These are phyloP conservation scores for Stipa capillata DNA, from an alignment of 176 grass and related monocot species.

Conservation along the genomic window DNA sequence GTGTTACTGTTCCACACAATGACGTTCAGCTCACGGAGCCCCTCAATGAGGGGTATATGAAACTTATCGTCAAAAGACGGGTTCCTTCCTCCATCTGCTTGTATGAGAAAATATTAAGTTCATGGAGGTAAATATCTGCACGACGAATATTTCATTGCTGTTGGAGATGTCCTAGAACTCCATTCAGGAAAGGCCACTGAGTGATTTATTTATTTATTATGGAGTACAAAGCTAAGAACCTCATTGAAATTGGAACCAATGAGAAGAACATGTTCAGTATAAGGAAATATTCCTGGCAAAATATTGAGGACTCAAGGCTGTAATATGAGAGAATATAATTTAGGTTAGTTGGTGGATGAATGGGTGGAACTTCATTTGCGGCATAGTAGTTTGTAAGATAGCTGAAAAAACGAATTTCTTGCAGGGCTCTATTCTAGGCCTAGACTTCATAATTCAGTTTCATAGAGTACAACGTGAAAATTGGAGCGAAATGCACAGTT, in stretches of 20 bases:
- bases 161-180: neutral
- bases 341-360: neutral
- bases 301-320: neutral
- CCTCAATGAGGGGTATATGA: slow-evolving; percentile 74
- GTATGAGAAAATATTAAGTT: neutral
- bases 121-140: neutral
- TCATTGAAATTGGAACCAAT: no score
- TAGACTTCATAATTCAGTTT: neutral
- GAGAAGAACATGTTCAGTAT: no score
- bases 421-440: neutral
- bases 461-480: neutral
- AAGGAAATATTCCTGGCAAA: no score
- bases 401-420: neutral
- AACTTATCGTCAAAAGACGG: slow-evolving; percentile 88
- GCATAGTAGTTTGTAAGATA: neutral
- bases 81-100: slow-evolving; percentile 69
- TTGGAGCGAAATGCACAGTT: neutral
- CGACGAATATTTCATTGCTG: neutral
- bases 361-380: neutral
- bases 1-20: slow-evolving; percentile 81
- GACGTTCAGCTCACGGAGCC: slow-evolving; percentile 60
- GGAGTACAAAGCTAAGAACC: neutral
- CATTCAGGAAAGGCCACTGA: neutral
- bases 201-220: no score
- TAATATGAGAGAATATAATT: no score